Percentiles rank a stretch among this genome's conserved stretches.
Conservation (phyloP, 2,329 filamentous ascomycete genomes). For the Colletotrichum falcatum region DNA sequence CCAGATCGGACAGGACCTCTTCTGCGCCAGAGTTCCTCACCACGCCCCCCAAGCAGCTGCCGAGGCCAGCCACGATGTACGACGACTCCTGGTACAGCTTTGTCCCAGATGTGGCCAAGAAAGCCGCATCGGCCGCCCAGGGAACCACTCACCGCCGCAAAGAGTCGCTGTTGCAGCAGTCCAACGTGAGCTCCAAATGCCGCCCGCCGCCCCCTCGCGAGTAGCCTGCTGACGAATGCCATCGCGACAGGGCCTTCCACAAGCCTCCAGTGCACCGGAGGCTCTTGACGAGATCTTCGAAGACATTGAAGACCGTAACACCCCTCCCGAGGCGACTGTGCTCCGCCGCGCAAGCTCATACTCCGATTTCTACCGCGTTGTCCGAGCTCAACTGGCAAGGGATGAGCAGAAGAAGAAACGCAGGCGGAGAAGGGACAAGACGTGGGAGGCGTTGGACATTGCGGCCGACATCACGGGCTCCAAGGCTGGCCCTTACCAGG, state of each 20-base stretch:
- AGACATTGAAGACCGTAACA: slow-evolving; percentile 64
- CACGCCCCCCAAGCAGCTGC: slow-evolving; percentile 5
- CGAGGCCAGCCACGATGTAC: slow-evolving; percentile 67
- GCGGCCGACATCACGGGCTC: slow-evolving; percentile 43
- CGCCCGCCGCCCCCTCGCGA: slow-evolving; percentile 20
- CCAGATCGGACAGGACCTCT: slow-evolving; percentile 22
- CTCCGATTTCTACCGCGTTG: slow-evolving; percentile 78
- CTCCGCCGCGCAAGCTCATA: slow-evolving; percentile 79
- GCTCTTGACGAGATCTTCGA: slow-evolving; percentile 70
- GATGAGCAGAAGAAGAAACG: slow-evolving; percentile 56
- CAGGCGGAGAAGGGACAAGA: slow-evolving; percentile 56
- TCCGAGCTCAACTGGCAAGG: slow-evolving; percentile 67
- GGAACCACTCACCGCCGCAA: slow-evolving; percentile 71
- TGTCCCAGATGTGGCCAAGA: slow-evolving; percentile 71
- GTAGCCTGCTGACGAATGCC: slow-evolving; percentile 33
- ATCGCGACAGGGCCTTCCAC: slow-evolving; percentile 62
- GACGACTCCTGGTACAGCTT: slow-evolving; percentile 89
- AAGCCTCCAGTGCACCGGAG: slow-evolving; percentile 63
- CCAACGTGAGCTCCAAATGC: slow-evolving; percentile 64
- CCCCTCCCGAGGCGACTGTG: slow-evolving; percentile 75
- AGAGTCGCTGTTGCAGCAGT: slow-evolving; percentile 76
- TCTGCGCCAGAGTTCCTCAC: slow-evolving; percentile 10
- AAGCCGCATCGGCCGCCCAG: slow-evolving; percentile 57
- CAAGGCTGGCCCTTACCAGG: slow-evolving; percentile 18
- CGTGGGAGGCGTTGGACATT: slow-evolving; percentile 64